Evolutionary conservation across 1,284 basidiomycete genomes (phyloP), one percentile per base, ranked within the genome.

Genomic region (Megacollybia platyphylla): DNA sequence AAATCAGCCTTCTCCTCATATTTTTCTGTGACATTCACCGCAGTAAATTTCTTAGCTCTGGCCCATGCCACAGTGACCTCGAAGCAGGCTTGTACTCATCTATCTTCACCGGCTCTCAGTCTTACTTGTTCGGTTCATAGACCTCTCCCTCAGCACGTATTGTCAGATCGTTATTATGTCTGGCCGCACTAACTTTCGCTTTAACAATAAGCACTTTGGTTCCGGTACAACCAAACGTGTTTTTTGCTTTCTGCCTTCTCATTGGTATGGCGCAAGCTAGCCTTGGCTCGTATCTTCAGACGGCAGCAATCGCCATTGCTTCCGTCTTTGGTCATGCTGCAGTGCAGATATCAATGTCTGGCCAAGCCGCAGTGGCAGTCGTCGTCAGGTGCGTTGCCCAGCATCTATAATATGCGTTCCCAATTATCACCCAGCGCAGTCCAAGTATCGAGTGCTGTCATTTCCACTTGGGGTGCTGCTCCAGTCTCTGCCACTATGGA

Each of bases 301-400:
- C 76, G 0, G 72, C 85, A 8, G 64, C 79, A 39, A 70, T 80
- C 29, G 81, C 79, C 1, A 69, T 81, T 24, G 83, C 82, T 4
- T 80, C 86, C 0, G 60, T 83, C 10, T 85, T 87, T 44, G 85
- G 85, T 0, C 70, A 76, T 5, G 54, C 65, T 8, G 75, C 75
- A 5, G 70, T 88, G 46, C 83, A 86, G 57, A 63, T 76, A 5
- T 65, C 79, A 53, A 73, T 87, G 67, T 71, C 83, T 1, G 85
- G 86, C 5, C 84, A 88, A 53, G 85, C 81, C 3, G 80, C 79
- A 0, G 73, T 87, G 0, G 86, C 76, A 0, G 81, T 88, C 4
- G 75, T 70, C 2, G 76, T 88, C 43, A 83, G 80, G 48, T 62
- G 65, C 1, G 74, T 41, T 2, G 20, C 20, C 31, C 10, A 15